Conservation (phyloP, 108 stramenopile species). For the Nitzschia putrida region DNA sequence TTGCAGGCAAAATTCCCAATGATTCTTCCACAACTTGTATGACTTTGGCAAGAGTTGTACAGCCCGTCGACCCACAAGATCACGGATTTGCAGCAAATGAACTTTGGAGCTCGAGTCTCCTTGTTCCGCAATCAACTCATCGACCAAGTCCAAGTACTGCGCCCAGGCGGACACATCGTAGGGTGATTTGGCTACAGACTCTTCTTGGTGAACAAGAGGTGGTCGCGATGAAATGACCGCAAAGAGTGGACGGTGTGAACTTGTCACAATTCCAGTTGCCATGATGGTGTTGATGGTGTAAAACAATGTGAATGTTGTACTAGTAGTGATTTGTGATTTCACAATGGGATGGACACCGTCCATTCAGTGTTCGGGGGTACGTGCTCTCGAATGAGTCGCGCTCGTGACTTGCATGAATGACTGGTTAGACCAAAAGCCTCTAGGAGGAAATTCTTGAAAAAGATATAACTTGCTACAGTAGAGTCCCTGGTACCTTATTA, state of each 20-base stretch:
- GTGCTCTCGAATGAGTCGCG: not conserved
- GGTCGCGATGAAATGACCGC: constrained; percentile 7
- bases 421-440: no score
- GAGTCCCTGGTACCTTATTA: no score
- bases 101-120: not conserved
- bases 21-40: constrained; percentile 96
- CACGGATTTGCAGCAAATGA: constrained; percentile 21
- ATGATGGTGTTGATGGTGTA: not conserved
- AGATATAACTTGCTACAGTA: no score
- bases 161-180: constrained; percentile 85
- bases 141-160: constrained; percentile 75
- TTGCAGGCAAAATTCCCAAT: constrained; percentile 61
- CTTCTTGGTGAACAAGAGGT: constrained; percentile 39
- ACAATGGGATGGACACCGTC: no score
- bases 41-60: constrained; percentile 84
- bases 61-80: constrained; percentile 74
- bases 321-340: no score
- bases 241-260: not conserved
- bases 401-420: not conserved
- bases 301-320: no score
- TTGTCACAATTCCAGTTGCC: not conserved
- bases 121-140: constrained; percentile 44
- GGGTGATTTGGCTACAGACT: constrained; percentile 47
- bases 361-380: no score
- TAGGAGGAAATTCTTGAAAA: no score